Evolutionary conservation across 2,329 filamentous ascomycete genomes (phyloP), one percentile per base, ranked within the genome.

Genomic region (Cucurbitaria berberidis): DNA sequence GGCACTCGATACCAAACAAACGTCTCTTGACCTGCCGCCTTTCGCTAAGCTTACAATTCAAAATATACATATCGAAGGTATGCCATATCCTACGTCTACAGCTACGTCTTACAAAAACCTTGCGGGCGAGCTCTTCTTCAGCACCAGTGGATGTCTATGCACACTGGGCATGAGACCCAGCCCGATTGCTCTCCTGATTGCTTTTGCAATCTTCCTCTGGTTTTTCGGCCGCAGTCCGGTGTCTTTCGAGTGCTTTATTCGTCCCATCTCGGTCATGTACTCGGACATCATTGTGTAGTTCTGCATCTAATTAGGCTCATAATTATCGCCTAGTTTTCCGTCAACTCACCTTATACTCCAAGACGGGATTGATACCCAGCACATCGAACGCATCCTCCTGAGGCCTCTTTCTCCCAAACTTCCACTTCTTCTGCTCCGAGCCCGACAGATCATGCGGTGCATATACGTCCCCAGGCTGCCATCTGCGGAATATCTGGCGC

Each of bases 271-370:
- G 0, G 90, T 91, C 69, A 95, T 89, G 74, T 89, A 97, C 74
- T 97, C 92, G 27, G 89, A 89, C 77, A 98, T 89, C 56, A 99
- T 85, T 32, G 90, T 86, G 74, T 96, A 96, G 78, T 99, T 99
- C 92, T 96, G 43, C 18, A 10, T 35, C 29, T 22, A 30, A 15
- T 39, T 24, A 39, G 16, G 19, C 18, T 24, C 7, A 11, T 5
- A 10, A 45, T 49, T 29, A 21, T 15, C 35, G 24, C 11, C 39
- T 6, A 38, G 4, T 36, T 3, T n/a, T 41, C 9, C 18, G 7
- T 24, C 3, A 2, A 44, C 81, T 46, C 75, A 96, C 92, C 83
- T 92, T 91, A 78, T 98, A 99, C 77, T 95, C 86, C 62, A 90
- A 84, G 53, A 95, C 66, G 13, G 95, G 93, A 63, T 91, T 89